Percentiles rank a stretch among this genome's conserved stretches.
Evolutionary conservation across 352 stramenopile genomes (phyloP).

Genomic region (Plasmopara viticola): DNA sequence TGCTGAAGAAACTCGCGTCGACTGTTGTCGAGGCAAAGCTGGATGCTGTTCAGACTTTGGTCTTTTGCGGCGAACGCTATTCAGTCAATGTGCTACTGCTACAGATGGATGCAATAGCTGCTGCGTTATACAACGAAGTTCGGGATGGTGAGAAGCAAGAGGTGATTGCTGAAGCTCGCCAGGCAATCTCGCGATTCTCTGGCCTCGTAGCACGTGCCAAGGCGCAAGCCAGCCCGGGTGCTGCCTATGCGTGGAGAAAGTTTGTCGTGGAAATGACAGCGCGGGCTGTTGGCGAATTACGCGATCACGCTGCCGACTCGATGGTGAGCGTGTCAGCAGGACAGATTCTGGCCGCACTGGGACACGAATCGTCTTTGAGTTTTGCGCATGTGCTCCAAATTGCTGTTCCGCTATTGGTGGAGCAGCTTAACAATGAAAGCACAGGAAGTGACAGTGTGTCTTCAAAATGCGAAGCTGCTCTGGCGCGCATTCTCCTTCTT

Average conservation of each 20-base stretch:
- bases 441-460: slow-evolving; percentile 23
- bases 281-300: slow-evolving; percentile 55
- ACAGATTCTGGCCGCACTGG: slow-evolving; percentile 58
- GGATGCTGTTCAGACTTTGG: slow-evolving; percentile 75
- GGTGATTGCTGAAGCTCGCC: slow-evolving; percentile 56
- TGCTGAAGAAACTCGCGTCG: slow-evolving; percentile 82
- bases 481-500: slow-evolving; percentile 58
- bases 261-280: slow-evolving; percentile 77
- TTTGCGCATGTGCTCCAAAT: slow-evolving; percentile 71
- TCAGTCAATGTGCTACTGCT: slow-evolving; percentile 74
- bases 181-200: slow-evolving; percentile 59
- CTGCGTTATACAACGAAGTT: slow-evolving; percentile 74
- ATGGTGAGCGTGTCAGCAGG: slow-evolving; percentile 73
- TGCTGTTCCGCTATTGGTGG: slow-evolving; percentile 50
- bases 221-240: slow-evolving; percentile 42
- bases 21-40: slow-evolving; percentile 75
- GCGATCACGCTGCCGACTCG: slow-evolving; percentile 69
- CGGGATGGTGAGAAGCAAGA: slow-evolving; percentile 81
- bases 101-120: slow-evolving; percentile 58
- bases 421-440: slow-evolving; percentile 43
- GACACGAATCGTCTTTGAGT: slow-evolving; percentile 53
- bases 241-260: slow-evolving; percentile 75
- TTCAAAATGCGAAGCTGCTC: slow-evolving; percentile 64
- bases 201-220: slow-evolving; percentile 59
- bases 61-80: slow-evolving; percentile 76